Evolutionary conservation across 139 green algal genomes (phyloP), one percentile per base, ranked within the genome.

Genomic region (Chlamydomonas incerta): DNA sequence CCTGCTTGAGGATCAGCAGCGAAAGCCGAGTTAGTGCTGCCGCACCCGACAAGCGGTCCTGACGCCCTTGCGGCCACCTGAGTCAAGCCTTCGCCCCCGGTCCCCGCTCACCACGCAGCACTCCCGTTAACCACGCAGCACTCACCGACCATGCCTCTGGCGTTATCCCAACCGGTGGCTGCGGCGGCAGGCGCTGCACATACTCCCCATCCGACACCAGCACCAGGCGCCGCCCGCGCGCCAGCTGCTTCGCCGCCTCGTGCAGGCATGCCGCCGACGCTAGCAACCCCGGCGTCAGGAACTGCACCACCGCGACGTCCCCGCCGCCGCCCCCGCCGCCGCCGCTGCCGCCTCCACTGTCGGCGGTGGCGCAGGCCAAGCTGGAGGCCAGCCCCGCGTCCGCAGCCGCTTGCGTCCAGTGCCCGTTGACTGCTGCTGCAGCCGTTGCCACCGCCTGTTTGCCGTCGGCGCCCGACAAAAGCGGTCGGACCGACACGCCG

Each of bases 171-270:
- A 17, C 2, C 3, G 77, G 77, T 8, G 21, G 65, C 65, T 21
- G 33, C 23, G 55, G 29, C 29, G 77, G 65, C 65, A 84, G 41
- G 17, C 31, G 63, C 65, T 75, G 65, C n/a, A 66, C 50, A 15
- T 28, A 60, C 77, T 84, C 46, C 46, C 35, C 77, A 15, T 84
- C 77, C 77, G 34, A 66, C 46, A 84, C 77, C 18, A 75, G 65
- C 50, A 75, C 6, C 31, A 84, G 11, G 10, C 33, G 77, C 65
- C 33, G 29, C 3, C 76, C 76, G 17, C 1, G 14, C 37, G 63
- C 37, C 41, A 72, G 60, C 35, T 6, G 13, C 5, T 1, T 0
- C 0, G 3, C 46, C 65, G 52, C 23, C 41, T 70, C 77, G 4
- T 46, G 6, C 77, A 84, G 31, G n/a, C 77, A 75, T 3, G n/a